phyloP scores from a whole-genome alignment of 2,329 filamentous ascomycete species.

The Plenodomus biglobosus region DNA sequence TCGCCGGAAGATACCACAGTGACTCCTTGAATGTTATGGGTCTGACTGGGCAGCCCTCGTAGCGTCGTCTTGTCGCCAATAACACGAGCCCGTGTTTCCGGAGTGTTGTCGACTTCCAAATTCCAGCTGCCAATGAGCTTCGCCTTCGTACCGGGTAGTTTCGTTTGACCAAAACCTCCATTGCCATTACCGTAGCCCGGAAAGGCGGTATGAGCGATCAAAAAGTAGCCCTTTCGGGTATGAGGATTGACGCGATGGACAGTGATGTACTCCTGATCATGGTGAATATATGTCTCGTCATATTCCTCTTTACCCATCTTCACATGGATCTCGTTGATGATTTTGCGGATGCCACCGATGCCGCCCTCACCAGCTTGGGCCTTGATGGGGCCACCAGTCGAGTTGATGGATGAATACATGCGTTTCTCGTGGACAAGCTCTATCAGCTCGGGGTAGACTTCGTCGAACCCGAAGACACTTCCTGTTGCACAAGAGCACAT shows the following conservation, averaged over 20 bases:
- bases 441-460: conserved; percentile 90
- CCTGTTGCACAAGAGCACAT: conserved; percentile 96
- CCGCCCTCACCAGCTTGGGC: conserved; percentile 73
- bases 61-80: conserved; percentile 71
- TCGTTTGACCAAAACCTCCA: conserved; percentile 75
- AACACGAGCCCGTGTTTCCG: conserved; percentile 66
- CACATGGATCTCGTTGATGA: conserved; percentile 91
- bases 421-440: conserved; percentile 89
- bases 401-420: conserved; percentile 77
- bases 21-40: conserved; percentile 73
- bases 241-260: conserved; percentile 93
- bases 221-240: conserved; percentile 89
- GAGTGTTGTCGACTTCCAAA: conserved; percentile 80
- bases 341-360: conserved; percentile 86
- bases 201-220: conserved; percentile 95
- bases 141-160: conserved; percentile 79
- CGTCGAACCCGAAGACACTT: conserved; percentile 97
- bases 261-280: conserved; percentile 94
- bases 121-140: conserved; percentile 89
- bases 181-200: conserved; percentile 86
- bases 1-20: conserved; percentile 70
- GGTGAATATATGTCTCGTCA: conserved; percentile 93
- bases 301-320: conserved; percentile 95
- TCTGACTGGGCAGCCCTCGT: conserved; percentile 79
- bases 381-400: conserved; percentile 59